Evolutionary conservation across 148 eudicot species (phyloP), one percentile per base, ranked within the genome.

Genomic region (Vaccinium myrtillus): DNA sequence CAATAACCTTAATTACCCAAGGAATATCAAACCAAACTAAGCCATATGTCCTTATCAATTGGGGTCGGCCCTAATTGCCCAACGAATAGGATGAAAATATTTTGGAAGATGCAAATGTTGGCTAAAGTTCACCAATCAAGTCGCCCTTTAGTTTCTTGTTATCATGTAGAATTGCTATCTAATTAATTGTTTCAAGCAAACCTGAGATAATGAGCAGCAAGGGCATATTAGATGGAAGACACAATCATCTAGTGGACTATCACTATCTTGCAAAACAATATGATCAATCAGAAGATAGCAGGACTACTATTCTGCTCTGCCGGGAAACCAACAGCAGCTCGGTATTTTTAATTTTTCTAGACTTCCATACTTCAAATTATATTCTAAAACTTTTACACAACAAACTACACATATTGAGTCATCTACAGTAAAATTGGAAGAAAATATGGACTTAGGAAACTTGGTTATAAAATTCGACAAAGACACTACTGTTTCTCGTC

Each of bases 161-260:
- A 83, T 30, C 30, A n/a, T 30, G 58, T 16, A 19, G 2, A 69
- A 53, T 18, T 50, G 59, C 46, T 53, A 78, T 25, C 32, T 36
- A 14, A 58, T 36, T 6, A 79, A 36, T 43, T 51, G 23, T n/a
- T 71, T 71, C 32, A 80, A 54, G 79, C 89, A 70, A 23, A 96
- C 99, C 98, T 96, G 99, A 80, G 88, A 91, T 27, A 97, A 83
- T 75, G 96, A 81, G 89, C 98, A 95, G 91, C 98, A 94, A 3
- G 98, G 98, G 90, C 98, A 95, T 76, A 92, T 51, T 75, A 97
- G 81, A 90, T 97, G 99, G 92, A 90, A 93, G 67, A 93, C 85
- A 82, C 94, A 94, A 89, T 95, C 98, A 63, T 95, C 99, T 88
- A 95, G 75, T 25, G 90, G 82, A 83, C 92, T 93, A 85, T 94